Evolutionary conservation across 2,329 filamentous ascomycete species (phyloP).

Genomic region (Falciphora oryzae): DNA sequence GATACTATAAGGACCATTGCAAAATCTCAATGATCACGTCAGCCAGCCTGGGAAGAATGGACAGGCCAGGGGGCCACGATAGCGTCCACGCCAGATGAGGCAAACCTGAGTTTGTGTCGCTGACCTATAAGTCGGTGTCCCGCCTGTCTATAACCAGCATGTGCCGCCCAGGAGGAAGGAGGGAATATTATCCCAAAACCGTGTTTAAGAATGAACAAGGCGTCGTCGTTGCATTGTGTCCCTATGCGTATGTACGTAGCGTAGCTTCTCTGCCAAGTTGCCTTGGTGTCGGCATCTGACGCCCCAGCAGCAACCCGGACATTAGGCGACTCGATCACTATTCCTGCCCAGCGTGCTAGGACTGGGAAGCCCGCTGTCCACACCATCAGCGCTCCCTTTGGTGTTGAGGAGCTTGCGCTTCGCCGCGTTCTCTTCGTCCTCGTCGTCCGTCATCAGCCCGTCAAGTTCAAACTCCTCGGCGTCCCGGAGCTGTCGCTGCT

Average conservation of each 20-base stretch:
- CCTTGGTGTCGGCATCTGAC: too few species aligned
- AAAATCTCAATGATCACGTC: too few species aligned
- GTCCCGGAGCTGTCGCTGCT: slow-evolving; percentile 61
- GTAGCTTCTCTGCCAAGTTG: too few species aligned
- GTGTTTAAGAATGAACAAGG: neutral
- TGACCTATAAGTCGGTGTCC: neutral
- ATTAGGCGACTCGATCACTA: slow-evolving; percentile 27
- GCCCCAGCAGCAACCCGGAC: neutral
- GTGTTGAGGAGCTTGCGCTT: slow-evolving; percentile 31
- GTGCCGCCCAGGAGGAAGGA: neutral
- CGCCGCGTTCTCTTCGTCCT: slow-evolving; percentile 48
- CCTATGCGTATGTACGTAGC: too few species aligned
- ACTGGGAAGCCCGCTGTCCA: slow-evolving; percentile 37
- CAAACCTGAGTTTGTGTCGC: neutral
- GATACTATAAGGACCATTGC: too few species aligned
- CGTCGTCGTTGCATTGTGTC: neutral
- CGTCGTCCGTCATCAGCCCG: slow-evolving; percentile 83
- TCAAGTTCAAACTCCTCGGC: slow-evolving; percentile 93
- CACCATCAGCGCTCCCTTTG: slow-evolving; percentile 48
- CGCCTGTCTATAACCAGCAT: neutral
- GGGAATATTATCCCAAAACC: neutral
- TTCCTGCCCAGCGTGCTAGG: slow-evolving; percentile 44
- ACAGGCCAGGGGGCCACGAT: neutral
- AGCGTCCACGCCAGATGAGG: neutral
- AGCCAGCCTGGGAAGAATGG: too few species aligned